phyloP scores from a whole-genome alignment of 495 filamentous ascomycete species.

The Lophium mytilinum region DNA sequence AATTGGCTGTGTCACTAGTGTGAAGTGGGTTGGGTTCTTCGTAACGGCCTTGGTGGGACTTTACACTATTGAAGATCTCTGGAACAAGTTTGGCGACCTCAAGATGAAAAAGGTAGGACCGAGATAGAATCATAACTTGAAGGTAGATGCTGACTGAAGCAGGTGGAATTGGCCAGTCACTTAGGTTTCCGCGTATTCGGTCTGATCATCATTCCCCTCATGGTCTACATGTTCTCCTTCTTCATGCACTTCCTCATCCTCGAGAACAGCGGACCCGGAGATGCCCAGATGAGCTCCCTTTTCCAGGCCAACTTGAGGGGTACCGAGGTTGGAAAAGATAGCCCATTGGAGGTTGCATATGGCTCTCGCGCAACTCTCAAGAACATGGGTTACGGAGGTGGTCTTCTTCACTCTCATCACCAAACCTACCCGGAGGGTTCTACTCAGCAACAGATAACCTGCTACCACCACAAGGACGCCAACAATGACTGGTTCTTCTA shows the following conservation, averaged over 20 bases:
- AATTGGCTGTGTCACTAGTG: constrained; percentile 94
- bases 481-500: constrained; percentile 99
- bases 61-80: constrained; percentile 93
- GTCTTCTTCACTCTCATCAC: constrained; percentile 93
- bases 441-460: constrained; percentile 90
- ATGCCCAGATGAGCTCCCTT: constrained; percentile 98
- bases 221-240: constrained; percentile 93
- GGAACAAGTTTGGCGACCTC: constrained; percentile 94
- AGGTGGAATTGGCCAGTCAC: constrained; percentile 69
- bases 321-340: constrained; percentile 87
- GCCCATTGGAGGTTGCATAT: constrained; percentile 80
- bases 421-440: constrained; percentile 96
- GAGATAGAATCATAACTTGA: background rate
- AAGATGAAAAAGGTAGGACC: constrained; percentile 72
- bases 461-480: constrained; percentile 98
- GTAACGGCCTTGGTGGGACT: constrained; percentile 89
- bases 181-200: constrained; percentile 72
- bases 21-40: constrained; percentile 96
- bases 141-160: constrained; percentile 17
- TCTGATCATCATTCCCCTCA: constrained; percentile 74
- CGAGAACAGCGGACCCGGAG: constrained; percentile 89
- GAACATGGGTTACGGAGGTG: constrained; percentile 98
- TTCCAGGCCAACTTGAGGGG: constrained; percentile 95
- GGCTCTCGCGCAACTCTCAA: constrained; percentile 91
- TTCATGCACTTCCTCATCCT: constrained; percentile 87